Evolutionary conservation across 208 protist species (phyloP), one percentile per base, ranked within the genome.

Genomic region (Porcisia hertigi): DNA sequence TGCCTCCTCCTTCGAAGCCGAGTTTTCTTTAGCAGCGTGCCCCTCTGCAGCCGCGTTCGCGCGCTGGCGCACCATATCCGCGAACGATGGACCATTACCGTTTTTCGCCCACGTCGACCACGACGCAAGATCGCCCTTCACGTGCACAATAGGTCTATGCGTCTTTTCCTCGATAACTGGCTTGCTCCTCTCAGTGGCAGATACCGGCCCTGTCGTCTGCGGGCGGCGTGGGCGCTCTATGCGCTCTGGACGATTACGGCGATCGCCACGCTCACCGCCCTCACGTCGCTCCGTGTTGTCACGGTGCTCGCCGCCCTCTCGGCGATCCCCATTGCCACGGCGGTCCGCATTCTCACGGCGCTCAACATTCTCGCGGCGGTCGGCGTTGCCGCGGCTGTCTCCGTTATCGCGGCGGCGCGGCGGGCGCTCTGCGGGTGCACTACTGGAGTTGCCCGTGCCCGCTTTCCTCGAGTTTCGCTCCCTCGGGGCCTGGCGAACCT

Each of bases 21-120:
- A 69, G 9, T 9, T 78, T 41, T 57, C 45, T 47, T 69, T 80
- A 47, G 80, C 43, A 53, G 63, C 49, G 73, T 55, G 52, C 16
- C 30, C 30, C 59, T 65, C 54, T 9, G 75, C 80, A 20, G 23
- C 78, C 60, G 55, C 70, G 9, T 79, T 76, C 39, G 64, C 36
- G 66, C 71, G 81, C 74, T 84, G 80, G 25, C 86, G 83, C 55
- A 89, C 86, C 75, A 92, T 84, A 73, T 92, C 88, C 23, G 84
- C 85, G 73, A 92, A 92, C 30, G 88, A 90, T 70, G 82, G 81
- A n/a, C 85, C 86, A 36, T 73, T 87, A 72, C 85, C 73, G 53
- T 74, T 79, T 73, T 90, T 92, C 23, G 83, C 70, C 88, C 88
- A 92, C 30, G 79, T 87, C n/a, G 80, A 81, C 36, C 80, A 62